Evolutionary conservation across 2,329 filamentous ascomycete species (phyloP).

Genomic region (Cryoendolithus antarcticus): DNA sequence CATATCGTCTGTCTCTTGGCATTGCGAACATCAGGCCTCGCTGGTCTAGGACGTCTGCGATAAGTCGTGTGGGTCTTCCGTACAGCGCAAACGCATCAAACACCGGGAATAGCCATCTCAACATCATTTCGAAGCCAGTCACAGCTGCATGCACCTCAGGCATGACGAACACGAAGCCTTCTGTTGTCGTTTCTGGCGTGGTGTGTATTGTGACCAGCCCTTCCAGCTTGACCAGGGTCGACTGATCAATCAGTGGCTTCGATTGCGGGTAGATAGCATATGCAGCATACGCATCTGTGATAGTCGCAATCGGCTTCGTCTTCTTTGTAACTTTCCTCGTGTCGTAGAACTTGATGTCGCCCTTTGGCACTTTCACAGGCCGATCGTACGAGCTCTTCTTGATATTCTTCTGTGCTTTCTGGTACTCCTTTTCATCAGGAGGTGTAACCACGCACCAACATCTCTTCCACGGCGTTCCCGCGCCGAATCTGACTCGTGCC

Average conservation of each 20-base stretch:
- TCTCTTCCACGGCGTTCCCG: constrained; percentile 87
- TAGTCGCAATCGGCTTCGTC: constrained; percentile 75
- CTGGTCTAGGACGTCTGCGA: constrained; percentile 76
- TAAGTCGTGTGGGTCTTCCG: constrained; percentile 71
- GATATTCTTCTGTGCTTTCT: constrained; percentile 68
- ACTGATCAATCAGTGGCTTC: constrained; percentile 86
- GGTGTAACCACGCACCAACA: constrained; percentile 95
- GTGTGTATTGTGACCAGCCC: constrained; percentile 81
- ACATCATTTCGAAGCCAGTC: constrained; percentile 87
- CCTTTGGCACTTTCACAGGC: constrained; percentile 54
- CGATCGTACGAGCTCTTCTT: constrained; percentile 81
- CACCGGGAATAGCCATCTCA: constrained; percentile 82
- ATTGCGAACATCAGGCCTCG: constrained; percentile 97
- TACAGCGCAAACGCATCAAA: constrained; percentile 91
- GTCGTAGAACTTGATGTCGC: constrained; percentile 91
- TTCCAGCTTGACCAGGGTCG: constrained; percentile 87
- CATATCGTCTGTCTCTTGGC: constrained; percentile 76
- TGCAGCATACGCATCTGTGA: constrained; percentile 79
- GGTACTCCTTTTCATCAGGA: constrained; percentile 83
- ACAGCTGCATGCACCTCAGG: constrained; percentile 87
- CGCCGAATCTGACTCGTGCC: constrained; percentile 89
- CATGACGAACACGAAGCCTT: constrained; percentile 97
- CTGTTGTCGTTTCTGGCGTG: constrained; percentile 60
- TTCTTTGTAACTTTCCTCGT: constrained; percentile 86
- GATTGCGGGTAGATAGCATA: constrained; percentile 95